Evolutionary conservation across 345 rosid species (phyloP).

Genomic region (Bruguiera parviflora): DNA sequence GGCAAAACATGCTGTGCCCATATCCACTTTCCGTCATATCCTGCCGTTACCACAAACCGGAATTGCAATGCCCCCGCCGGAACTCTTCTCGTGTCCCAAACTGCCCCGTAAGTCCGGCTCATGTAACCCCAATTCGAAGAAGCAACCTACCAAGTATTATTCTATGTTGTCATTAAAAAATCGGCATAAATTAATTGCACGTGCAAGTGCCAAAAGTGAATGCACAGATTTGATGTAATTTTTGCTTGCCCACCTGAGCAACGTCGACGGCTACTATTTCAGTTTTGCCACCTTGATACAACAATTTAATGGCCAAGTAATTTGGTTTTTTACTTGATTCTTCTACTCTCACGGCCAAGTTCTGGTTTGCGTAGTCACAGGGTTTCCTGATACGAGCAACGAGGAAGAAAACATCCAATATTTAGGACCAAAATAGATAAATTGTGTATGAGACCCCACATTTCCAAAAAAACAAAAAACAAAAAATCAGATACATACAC

Average conservation of each 20-base stretch:
- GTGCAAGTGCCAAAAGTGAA: neutral
- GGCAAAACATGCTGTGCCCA: conserved; percentile 79
- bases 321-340: conserved; percentile 76
- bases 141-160: conserved; percentile 36
- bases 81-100: conserved; percentile 65
- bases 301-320: conserved; percentile 63
- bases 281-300: conserved; percentile 93
- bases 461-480: too few relatives aligned
- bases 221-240: neutral
- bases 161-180: neutral
- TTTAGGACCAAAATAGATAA: neutral
- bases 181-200: neutral
- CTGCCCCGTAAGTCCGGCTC: conserved; percentile 71
- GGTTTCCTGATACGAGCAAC: conserved; percentile 53
- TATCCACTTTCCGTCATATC: conserved; percentile 83
- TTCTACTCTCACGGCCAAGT: conserved; percentile 75
- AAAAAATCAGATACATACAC: too few relatives aligned
- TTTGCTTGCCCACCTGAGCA: conserved; percentile 42
- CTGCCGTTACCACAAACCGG: conserved; percentile 66
- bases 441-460: neutral
- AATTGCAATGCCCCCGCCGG: conserved; percentile 75
- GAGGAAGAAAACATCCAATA: neutral
- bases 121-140: conserved; percentile 64
- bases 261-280: conserved; percentile 75
- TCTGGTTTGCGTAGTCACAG: conserved; percentile 61